Evolutionary conservation across 768 basidiomycete species (phyloP), one percentile per base, ranked within the genome.

Genomic region (Leccinum subtestaceum): DNA sequence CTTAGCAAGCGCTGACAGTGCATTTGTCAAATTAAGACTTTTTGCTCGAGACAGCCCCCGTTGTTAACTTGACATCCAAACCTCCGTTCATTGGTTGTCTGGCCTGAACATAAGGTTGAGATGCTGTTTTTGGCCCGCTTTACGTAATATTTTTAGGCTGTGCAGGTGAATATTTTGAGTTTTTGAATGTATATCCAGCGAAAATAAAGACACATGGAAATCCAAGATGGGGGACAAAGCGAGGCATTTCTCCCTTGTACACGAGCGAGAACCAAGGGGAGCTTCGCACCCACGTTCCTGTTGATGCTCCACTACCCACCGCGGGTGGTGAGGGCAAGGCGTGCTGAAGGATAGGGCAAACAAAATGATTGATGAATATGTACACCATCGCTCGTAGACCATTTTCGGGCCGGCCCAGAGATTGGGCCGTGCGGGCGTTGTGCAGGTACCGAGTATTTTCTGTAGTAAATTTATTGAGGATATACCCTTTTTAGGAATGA

Each of bases 281-380:
- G 65, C 68, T 65, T 70, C 68, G 59, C 61, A 66, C 68, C 55
- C 68, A 69, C 61, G 69, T 70, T 65, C 60, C 63, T 27, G 25
- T 29, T 61, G 67, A 59, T 63, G 66, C 59, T 66, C 58, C 63
- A 65, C 59, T 46, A 51, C 53, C 48, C 57, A 48, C 51, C 34
- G 23, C 52, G 53, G 54, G 56, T 27, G 40, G 65, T 50, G 65
- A 54, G 60, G 60, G 63, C n/a, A 54, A 62, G 59, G 65, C 58
- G 63, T 63, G 55, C 52, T 47, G 13, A 40, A 53, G 63, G 21
- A 56, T 34, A 36, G 32, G 52, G 54, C 36, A 47, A 43, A 40
- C 10, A 46, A 52, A 32, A 40, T 17, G 48, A 13, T 46, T 32
- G 19, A 52, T 27, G 46, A 52, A 15, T 59, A 15, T 38, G 13